A percentile compares a stretch with the other conserved stretches of the same genome.
Conservation (phyloP, 495 filamentous ascomycete species). For the Thermochaetoides thermophila region DNA sequence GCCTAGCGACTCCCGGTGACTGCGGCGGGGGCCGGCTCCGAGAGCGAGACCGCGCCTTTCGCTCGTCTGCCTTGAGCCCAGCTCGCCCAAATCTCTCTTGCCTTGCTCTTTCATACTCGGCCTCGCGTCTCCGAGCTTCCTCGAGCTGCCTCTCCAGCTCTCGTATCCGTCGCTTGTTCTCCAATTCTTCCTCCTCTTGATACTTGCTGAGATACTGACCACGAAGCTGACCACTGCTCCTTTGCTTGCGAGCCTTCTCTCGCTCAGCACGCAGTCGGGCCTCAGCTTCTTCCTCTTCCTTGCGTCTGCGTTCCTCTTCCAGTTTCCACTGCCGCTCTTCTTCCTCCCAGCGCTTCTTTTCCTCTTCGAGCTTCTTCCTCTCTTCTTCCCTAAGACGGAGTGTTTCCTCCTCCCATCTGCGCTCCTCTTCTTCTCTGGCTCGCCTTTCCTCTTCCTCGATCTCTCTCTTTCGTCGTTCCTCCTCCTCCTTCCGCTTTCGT, state of each 20-base stretch:
- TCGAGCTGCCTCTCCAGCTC: constrained; percentile 79
- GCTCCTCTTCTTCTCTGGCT: constrained; percentile 53
- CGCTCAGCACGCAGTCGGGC: constrained; percentile 51
- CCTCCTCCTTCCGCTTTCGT: constrained; percentile 50
- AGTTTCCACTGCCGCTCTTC: constrained; percentile 70
- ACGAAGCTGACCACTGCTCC: constrained; percentile 51
- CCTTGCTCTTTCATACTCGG: constrained; percentile 67
- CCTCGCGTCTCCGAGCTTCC: constrained; percentile 71
- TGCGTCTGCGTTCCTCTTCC: constrained; percentile 60
- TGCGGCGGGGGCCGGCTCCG: constrained; percentile 34
- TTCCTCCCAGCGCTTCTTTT: constrained; percentile 70
- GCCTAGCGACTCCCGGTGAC: constrained; percentile 28
- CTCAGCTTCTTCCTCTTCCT: constrained; percentile 61
- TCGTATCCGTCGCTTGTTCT: constrained; percentile 41
- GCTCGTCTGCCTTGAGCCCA: constrained; percentile 24
- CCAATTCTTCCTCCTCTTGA: constrained; percentile 42
- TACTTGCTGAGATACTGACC: constrained; percentile 83
- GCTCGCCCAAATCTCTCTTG: constrained; percentile 37
- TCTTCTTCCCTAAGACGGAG: constrained; percentile 53
- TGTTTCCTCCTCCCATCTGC: constrained; percentile 68
- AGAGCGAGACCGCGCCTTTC: constrained; percentile 27
- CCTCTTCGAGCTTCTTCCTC: constrained; percentile 50
- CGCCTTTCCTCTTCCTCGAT: constrained; percentile 57
- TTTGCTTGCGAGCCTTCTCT: constrained; percentile 34
- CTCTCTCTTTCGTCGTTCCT: constrained; percentile 43